Evolutionary conservation across 73 alveolate species (phyloP).

Genomic region (Paramecium primaurelia): DNA sequence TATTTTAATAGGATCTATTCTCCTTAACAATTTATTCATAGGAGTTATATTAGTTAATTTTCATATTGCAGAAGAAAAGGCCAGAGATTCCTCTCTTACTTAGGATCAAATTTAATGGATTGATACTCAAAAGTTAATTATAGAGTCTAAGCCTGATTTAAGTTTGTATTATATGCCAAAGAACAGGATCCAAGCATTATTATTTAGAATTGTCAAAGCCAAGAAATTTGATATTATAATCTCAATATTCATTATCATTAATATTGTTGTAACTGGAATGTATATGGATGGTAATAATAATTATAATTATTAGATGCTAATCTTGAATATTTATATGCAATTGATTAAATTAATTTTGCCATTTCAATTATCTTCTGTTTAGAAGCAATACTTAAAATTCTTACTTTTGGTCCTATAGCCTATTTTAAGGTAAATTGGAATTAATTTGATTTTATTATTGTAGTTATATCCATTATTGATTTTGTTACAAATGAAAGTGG

Average conservation of each 20-base stretch:
- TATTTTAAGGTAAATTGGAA: constrained; percentile 76
- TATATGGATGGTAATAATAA: constrained; percentile 49
- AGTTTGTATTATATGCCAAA: neutral
- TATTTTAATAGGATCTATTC: constrained; percentile 90
- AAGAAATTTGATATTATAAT: neutral
- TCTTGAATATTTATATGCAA: neutral
- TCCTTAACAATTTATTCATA: constrained; percentile 89
- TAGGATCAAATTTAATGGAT: neutral
- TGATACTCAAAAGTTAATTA: neutral
- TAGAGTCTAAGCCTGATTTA: neutral
- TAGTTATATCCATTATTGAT: constrained; percentile 75
- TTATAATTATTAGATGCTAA: constrained; percentile 44
- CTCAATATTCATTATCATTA: neutral
- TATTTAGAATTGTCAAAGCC: neutral
- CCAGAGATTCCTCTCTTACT: constrained; percentile 15
- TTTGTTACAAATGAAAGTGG: constrained; percentile 15
- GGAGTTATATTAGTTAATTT: constrained; percentile 95
- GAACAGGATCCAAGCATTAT: neutral
- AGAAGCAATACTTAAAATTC: constrained; percentile 71
- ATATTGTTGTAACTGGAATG: constrained; percentile 11
- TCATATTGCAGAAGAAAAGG: constrained; percentile 74
- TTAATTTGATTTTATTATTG: constrained; percentile 82
- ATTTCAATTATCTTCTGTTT: constrained; percentile 67
- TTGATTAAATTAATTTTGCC: neutral
- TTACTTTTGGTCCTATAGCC: constrained; percentile 69